Conservation (phyloP, 208 protist species). For the Phytomonas francai region DNA sequence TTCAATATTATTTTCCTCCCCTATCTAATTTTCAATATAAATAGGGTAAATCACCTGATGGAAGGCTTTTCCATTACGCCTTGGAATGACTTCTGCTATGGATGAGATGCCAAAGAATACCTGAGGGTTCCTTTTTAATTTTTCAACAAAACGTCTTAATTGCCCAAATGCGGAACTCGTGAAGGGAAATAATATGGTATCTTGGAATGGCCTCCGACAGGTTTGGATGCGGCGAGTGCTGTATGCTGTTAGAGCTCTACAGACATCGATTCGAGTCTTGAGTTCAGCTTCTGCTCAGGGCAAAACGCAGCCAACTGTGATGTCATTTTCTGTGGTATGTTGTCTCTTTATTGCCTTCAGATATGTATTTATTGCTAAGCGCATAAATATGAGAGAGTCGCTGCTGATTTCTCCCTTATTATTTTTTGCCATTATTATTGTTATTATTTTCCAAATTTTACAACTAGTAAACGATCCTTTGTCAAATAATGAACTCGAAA, state of each 20-base stretch:
- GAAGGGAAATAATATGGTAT: not conserved
- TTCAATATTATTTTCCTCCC: not conserved
- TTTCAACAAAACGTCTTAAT: not conserved
- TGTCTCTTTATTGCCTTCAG: not conserved
- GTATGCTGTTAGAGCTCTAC: not conserved
- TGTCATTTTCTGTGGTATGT: not conserved
- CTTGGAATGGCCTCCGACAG: not conserved
- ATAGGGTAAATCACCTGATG: not conserved
- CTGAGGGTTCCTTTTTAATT: not conserved
- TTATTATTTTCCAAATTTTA: constrained; percentile 12
- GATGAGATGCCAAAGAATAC: not conserved
- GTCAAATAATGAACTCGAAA: not conserved
- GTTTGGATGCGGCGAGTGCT: not conserved
- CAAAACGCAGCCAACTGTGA: not conserved
- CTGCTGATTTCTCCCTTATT: constrained; percentile 6
- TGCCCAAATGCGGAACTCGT: not conserved
- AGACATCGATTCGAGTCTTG: not conserved
- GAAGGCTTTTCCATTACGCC: not conserved
- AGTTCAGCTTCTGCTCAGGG: not conserved
- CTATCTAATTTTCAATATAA: not conserved
- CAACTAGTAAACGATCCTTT: not conserved
- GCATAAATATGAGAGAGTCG: not conserved
- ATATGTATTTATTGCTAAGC: not conserved
- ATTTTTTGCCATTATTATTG: constrained; percentile 6
- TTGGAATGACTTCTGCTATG: not conserved